These are phyloP conservation scores for Chloranthus sessilifolius DNA, from an alignment of 164 flowering plant genomes.

Conservation along the genomic window DNA sequence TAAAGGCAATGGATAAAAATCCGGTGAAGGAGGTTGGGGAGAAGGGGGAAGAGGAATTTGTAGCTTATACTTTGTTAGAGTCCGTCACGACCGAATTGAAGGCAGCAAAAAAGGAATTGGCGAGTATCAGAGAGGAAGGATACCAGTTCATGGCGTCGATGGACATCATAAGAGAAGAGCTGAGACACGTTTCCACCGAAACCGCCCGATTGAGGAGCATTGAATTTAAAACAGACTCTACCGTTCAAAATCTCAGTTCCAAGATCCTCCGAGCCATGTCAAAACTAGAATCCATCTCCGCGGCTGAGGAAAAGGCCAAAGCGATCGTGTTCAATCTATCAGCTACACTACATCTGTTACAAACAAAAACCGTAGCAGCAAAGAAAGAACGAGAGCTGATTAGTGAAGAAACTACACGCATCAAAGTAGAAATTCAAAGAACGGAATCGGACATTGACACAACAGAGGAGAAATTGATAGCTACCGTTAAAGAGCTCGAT, in stretches of 20 bases:
- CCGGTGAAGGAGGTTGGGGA: slow-evolving; percentile 5
- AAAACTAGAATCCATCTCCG: slow-evolving; percentile 49
- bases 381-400: slow-evolving; percentile 43
- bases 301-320: slow-evolving; percentile 54
- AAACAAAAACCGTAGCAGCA: slow-evolving; percentile 43
- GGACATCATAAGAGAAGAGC: slow-evolving; percentile 70
- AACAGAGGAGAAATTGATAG: slow-evolving; percentile 45
- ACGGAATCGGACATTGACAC: slow-evolving; percentile 41
- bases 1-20: slow-evolving; percentile 32
- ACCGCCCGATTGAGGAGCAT: slow-evolving; percentile 27
- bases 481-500: slow-evolving; percentile 61
- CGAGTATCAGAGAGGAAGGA: slow-evolving; percentile 45
- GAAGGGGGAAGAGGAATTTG: slow-evolving; percentile 17
- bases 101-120: slow-evolving; percentile 57
- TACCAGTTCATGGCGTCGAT: slow-evolving; percentile 77
- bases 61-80: slow-evolving; percentile 17
- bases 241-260: slow-evolving; percentile 47
- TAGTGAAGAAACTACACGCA: slow-evolving; percentile 31
- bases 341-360: slow-evolving; percentile 42
- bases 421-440: slow-evolving; percentile 40
- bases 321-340: slow-evolving; percentile 40
- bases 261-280: slow-evolving; percentile 66
- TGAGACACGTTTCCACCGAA: slow-evolving; percentile 43
- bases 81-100: slow-evolving; percentile 42
- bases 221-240: slow-evolving; percentile 44